Evolutionary conservation across 805 yeast species (phyloP).

Genomic region (Candida argentea): DNA sequence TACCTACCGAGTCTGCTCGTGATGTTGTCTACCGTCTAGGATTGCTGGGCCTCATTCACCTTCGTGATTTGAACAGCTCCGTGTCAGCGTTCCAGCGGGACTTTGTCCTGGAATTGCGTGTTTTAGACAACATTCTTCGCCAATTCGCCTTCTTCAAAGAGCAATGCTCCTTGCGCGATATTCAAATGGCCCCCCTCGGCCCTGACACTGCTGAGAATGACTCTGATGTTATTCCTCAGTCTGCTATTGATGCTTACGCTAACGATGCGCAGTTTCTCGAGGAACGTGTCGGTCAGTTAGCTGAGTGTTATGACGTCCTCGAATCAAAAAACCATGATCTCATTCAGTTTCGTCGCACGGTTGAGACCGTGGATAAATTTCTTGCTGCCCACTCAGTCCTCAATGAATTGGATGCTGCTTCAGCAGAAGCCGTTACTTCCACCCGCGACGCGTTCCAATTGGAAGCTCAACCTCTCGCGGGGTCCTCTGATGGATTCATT

Average conservation of each 20-base stretch:
- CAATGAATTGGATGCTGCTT: conserved; percentile 27
- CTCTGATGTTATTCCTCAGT: conserved; percentile 28
- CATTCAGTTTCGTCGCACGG: conserved; percentile 54
- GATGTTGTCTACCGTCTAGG: conserved; percentile 84
- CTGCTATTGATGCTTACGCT: conserved; percentile 64
- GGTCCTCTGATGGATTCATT: conserved; percentile 31
- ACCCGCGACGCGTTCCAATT: no score
- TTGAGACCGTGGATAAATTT: conserved; percentile 27
- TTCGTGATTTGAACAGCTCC: conserved; percentile 71
- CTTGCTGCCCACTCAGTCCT: conserved; percentile 11
- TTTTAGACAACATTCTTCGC: conserved; percentile 78
- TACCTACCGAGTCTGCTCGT: conserved; percentile 83
- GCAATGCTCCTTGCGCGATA: conserved; percentile 41
- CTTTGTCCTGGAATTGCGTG: conserved; percentile 79
- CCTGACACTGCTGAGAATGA: no score
- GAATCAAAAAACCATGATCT: conserved; percentile 53
- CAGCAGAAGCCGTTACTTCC: no score
- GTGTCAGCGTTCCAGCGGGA: conserved; percentile 83
- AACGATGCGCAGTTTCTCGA: conserved; percentile 60
- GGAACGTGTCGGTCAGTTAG: conserved; percentile 61
- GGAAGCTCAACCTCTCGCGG: conserved; percentile 25
- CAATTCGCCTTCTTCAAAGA: conserved; percentile 43
- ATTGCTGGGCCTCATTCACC: conserved; percentile 75
- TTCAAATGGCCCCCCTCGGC: conserved; percentile 26
- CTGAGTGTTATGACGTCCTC: conserved; percentile 57